Evolutionary conservation across 2,329 filamentous ascomycete genomes (phyloP), one percentile per base, ranked within the genome.

Genomic region (Penicillium sp.): DNA sequence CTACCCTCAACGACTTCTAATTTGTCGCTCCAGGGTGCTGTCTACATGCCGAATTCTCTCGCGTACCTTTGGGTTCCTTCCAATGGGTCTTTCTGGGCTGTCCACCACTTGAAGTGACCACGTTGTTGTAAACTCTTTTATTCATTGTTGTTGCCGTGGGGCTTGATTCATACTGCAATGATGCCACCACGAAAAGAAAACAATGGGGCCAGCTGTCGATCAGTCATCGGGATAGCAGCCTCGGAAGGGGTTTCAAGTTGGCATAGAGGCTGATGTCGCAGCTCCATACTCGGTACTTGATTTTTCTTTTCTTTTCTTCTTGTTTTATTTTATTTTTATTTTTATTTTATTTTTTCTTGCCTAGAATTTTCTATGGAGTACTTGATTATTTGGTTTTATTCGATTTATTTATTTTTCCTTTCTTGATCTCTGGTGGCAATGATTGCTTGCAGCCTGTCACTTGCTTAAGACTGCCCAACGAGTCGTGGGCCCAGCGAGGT

Each of bases 1-100:
- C 56, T 54, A 57, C 58, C 29, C 45, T 56, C 56, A 57, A 55
- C 53, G 47, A 61, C 51, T 48, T 50, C n/a, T 55, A 11, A 48
- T 50, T 54, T 47, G 52, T 42, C 45, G 33, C 42, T 50, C 10
- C 43, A 44, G 55, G 29, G 29, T 43, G 36, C 16, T 19, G 4
- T n/a, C 33, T 13, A 14, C 33, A 14, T 42, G 29, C 49, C 29
- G 52, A 53, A 45, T 23, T 26, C 19, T 6, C 19, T 6, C 39
- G 13, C n/a, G 31, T 44, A 18, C 13, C 26, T 13, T 16, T 31
- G 39, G n/a, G 19, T 34, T n/a, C n/a, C 6, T 46, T 47, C 44
- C 13, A 45, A 45, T 31, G 18, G 16, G n/a, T 42, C 18, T n/a
- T 26, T 44, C 13, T 40, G 29, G 31, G 24, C 19, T 10, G 42